A percentile compares a stretch with the other conserved stretches of the same genome.
phyloP scores from a whole-genome alignment of 352 stramenopile genomes.

The Peronosclerospora sorghi region DNA sequence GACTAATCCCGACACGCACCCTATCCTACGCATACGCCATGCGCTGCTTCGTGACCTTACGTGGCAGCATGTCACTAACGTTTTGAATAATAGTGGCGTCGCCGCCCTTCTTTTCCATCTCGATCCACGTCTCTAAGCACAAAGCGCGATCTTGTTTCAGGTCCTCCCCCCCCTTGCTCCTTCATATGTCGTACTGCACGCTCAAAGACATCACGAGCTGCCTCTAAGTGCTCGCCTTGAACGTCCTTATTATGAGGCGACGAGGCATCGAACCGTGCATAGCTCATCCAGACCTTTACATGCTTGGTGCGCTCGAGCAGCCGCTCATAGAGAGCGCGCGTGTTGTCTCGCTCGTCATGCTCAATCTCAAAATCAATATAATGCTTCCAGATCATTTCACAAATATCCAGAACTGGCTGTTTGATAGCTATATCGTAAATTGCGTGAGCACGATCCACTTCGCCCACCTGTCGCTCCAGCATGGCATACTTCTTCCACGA shows the following conservation, averaged over 20 bases:
- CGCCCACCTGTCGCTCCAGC: constrained; percentile 92
- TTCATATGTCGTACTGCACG: constrained; percentile 89
- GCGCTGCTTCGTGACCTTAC: too few species aligned
- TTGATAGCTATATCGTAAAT: constrained; percentile 95
- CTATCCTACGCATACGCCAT: too few species aligned
- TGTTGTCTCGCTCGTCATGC: constrained; percentile 72
- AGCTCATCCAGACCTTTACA: constrained; percentile 94
- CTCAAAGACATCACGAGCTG: constrained; percentile 84
- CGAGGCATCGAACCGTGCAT: constrained; percentile 80
- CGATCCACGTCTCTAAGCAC: too few species aligned
- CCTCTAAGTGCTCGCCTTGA: constrained; percentile 36
- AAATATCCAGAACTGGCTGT: constrained; percentile 95
- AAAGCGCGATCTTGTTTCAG: too few species aligned
- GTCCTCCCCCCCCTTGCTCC: constrained; percentile 48
- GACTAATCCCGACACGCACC: too few species aligned
- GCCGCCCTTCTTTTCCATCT: too few species aligned
- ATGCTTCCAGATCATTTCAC: constrained; percentile 97
- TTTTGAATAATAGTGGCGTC: too few species aligned
- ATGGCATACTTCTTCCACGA: constrained; percentile 94
- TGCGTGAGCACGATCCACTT: constrained; percentile 87
- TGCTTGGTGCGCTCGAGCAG: constrained; percentile 95
- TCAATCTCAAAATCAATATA: constrained; percentile 99
- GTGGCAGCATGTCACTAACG: too few species aligned
- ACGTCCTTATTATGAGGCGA: constrained; percentile 11
- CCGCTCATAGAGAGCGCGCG: constrained; percentile 89